phyloP scores from a whole-genome alignment of 2,329 filamentous ascomycete species.

The Orbilia oligospora region DNA sequence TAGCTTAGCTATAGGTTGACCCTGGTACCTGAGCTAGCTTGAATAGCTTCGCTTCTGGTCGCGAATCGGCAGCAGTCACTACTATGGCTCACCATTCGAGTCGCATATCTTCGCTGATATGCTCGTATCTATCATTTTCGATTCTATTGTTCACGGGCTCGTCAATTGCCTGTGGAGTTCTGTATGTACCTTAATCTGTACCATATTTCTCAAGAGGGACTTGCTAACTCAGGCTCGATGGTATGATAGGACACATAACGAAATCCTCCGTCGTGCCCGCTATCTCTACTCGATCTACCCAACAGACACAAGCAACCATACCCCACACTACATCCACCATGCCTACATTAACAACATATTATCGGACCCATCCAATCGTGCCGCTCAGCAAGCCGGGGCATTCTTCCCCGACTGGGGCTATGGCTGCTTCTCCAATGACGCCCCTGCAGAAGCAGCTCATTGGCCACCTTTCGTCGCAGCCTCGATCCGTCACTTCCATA shows the following conservation, averaged over 20 bases:
- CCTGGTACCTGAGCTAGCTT: background rate
- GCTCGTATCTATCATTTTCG: constrained; percentile 24
- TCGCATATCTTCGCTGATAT: constrained; percentile 54
- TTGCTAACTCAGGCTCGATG: background rate
- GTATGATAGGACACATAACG: constrained; percentile 63
- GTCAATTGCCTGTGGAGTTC: constrained; percentile 45
- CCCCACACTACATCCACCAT: constrained; percentile 40
- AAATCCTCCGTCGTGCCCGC: constrained; percentile 63
- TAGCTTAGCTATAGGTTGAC: too few relatives aligned
- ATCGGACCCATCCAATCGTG: constrained; percentile 37
- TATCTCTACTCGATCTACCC: constrained; percentile 63
- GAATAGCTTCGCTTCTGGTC: too few relatives aligned
- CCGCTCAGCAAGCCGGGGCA: constrained; percentile 63
- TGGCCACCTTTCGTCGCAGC: constrained; percentile 64
- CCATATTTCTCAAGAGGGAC: background rate
- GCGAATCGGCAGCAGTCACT: background rate
- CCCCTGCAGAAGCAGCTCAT: constrained; percentile 63
- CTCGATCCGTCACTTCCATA: constrained; percentile 61
- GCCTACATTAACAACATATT: constrained; percentile 61
- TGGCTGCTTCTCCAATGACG: constrained; percentile 63
- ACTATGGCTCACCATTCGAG: background rate
- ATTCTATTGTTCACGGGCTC: constrained; percentile 19
- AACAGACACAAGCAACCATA: constrained; percentile 48
- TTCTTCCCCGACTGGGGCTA: constrained; percentile 65
- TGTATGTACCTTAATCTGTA: constrained; percentile 17